Percentiles rank a stretch among this genome's conserved stretches.
phyloP scores from a whole-genome alignment of 306 rosid species.

The Medicago ruthenica region DNA sequence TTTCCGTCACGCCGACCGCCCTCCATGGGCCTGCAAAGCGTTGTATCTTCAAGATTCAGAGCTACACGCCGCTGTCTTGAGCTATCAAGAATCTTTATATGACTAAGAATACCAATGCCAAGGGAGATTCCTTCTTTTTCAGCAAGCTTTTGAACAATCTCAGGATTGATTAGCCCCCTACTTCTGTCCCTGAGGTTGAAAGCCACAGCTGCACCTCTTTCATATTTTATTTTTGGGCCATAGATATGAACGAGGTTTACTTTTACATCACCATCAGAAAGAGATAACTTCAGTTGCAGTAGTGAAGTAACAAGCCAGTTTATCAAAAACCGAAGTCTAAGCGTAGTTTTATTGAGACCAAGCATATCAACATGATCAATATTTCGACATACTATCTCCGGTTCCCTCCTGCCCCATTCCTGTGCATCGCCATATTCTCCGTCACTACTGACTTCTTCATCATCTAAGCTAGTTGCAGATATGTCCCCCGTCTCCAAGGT shows the following conservation, averaged over 20 bases:
- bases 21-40: slow-evolving; percentile 83
- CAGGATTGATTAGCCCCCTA: slow-evolving; percentile 77
- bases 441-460: slow-evolving; percentile 75
- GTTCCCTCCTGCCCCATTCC: slow-evolving; percentile 66
- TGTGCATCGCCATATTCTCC: slow-evolving; percentile 78
- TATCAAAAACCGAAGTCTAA: slow-evolving; percentile 80
- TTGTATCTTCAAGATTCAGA: slow-evolving; percentile 63
- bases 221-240: slow-evolving; percentile 94
- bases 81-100: slow-evolving; percentile 70
- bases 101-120: slow-evolving; percentile 88
- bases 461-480: slow-evolving; percentile 72
- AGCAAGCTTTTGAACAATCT: slow-evolving; percentile 90
- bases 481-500: slow-evolving; percentile 65
- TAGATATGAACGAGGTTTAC: slow-evolving; percentile 75
- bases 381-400: slow-evolving; percentile 76
- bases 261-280: slow-evolving; percentile 56
- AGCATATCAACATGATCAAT: slow-evolving; percentile 80
- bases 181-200: slow-evolving; percentile 81
- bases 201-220: slow-evolving; percentile 96
- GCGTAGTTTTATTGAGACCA: slow-evolving; percentile 93
- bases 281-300: slow-evolving; percentile 72
- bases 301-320: slow-evolving; percentile 96
- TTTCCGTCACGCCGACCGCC: slow-evolving; percentile 66
- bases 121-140: slow-evolving; percentile 89
- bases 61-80: slow-evolving; percentile 60